These are phyloP conservation scores for Colletotrichum cereale DNA, from an alignment of 2,329 filamentous ascomycete genomes.

Conservation along the genomic window DNA sequence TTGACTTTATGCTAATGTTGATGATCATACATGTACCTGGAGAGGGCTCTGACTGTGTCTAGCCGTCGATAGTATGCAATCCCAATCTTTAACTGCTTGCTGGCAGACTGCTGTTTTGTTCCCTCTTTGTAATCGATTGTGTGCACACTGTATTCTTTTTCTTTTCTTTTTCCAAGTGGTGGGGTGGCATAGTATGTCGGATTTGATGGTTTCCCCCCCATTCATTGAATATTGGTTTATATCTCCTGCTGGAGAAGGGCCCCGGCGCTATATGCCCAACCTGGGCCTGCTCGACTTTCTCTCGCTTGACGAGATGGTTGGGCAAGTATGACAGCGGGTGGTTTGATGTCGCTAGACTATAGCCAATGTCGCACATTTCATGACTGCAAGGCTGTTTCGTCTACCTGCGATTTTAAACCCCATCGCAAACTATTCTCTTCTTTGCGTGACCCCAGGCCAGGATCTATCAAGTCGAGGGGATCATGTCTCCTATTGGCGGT, in stretches of 20 bases:
- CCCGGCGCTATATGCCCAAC: neutral
- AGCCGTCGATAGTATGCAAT: conserved; percentile 32
- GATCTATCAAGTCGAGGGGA: neutral
- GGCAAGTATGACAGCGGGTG: neutral
- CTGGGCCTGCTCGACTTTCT: neutral
- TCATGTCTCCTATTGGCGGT: neutral
- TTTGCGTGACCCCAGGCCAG: too few relatives aligned
- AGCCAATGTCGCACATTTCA: neutral
- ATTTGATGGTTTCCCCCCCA: neutral
- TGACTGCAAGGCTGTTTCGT: neutral
- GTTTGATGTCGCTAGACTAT: neutral
- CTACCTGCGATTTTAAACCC: neutral
- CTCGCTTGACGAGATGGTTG: neutral
- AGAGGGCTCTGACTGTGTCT: conserved; percentile 28
- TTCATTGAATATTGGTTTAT: neutral
- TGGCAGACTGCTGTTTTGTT: too few relatives aligned
- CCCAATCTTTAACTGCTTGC: conserved; percentile 27
- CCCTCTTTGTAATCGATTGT: neutral
- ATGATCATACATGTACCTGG: conserved; percentile 19
- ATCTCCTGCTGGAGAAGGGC: neutral
- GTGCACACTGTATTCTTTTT: neutral
- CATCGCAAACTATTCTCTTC: neutral
- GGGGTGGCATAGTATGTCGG: neutral
- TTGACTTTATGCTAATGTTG: conserved; percentile 28
- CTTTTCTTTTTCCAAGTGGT: too few relatives aligned